These are phyloP conservation scores for Arxiozyma telluris DNA, from an alignment of 1,139 yeast genomes.

Conservation along the genomic window DNA sequence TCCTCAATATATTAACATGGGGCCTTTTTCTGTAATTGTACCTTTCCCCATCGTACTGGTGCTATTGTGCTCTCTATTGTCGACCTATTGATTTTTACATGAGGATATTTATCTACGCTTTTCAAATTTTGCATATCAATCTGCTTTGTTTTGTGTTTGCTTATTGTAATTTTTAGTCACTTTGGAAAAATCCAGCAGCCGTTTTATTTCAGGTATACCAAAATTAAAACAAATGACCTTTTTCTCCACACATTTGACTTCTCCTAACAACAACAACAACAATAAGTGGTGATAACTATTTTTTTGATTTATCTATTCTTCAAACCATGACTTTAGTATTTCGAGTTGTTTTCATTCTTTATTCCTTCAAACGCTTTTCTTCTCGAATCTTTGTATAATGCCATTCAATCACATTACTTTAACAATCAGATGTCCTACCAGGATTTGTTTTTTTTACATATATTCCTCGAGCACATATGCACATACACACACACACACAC, in stretches of 20 bases:
- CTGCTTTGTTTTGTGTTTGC: background rate
- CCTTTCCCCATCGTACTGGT: background rate
- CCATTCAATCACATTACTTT: too few species aligned
- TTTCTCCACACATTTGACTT: background rate
- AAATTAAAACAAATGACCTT: background rate
- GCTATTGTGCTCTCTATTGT: background rate
- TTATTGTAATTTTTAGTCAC: background rate
- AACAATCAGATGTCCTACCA: too few species aligned
- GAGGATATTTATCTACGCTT: background rate
- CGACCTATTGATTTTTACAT: background rate
- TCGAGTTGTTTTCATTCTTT: too few species aligned
- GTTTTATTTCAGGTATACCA: background rate
- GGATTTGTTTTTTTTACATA: background rate
- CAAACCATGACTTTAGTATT: too few species aligned
- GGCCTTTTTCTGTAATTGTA: too few species aligned
- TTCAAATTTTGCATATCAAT: background rate
- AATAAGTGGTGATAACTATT: background rate
- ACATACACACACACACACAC: too few species aligned
- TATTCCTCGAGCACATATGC: background rate
- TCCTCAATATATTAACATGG: too few species aligned
- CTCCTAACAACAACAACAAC: too few species aligned
- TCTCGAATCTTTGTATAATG: too few species aligned
- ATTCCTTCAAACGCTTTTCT: too few species aligned
- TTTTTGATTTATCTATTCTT: background rate
- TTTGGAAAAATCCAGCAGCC: background rate